Evolutionary conservation across 306 rosid species (phyloP), one percentile per base, ranked within the genome.

Genomic region (Luffa aegyptiaca): DNA sequence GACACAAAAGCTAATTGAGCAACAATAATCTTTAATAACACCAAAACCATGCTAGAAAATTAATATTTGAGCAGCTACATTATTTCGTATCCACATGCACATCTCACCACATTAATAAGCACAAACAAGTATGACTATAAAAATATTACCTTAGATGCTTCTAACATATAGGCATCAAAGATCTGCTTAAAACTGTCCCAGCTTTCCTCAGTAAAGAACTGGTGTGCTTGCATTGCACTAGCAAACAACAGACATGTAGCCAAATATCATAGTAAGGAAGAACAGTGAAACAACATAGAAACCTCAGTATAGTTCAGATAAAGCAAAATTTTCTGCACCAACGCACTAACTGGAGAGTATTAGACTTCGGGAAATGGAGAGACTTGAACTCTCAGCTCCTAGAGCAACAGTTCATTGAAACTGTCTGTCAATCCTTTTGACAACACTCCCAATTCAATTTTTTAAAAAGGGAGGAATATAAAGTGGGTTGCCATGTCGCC

Each of bases 401-500:
- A 89, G 97, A 95, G 99, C 97, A 87, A 93, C 97, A 95, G 92
- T 88, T 76, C 84, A 56, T 42, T 77, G 36, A 88, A 64, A 91
- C 97, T 89, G 99, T 84, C 97, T 93, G 99, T 95, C 97, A 93
- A 89, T 84, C 99, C 99, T 87, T 92, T 90, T 95, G 99, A 95
- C 99, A 95, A 91, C 99, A 95, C 96, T 95, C 93, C 99, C 99
- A 86, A 20, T 73, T 31, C 21, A n/a, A 18, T 56, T 48, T 42
- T 55, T 37, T 86, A 80, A 42, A 59, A 91, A 63, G 89, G 85
- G 85, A 87, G 89, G 96, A 95, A 87, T 89, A 91, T 87, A 86
- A 84, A 88, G 88, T 39, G 93, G 99, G 99, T 87, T 95, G 99
- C 97, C 96, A 93, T 48, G 90, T 87, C 97, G 97, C 99, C 96